Base-by-base conservation (phyloP, 768 basidiomycete species). In the Dioszegia crocea region DNA sequence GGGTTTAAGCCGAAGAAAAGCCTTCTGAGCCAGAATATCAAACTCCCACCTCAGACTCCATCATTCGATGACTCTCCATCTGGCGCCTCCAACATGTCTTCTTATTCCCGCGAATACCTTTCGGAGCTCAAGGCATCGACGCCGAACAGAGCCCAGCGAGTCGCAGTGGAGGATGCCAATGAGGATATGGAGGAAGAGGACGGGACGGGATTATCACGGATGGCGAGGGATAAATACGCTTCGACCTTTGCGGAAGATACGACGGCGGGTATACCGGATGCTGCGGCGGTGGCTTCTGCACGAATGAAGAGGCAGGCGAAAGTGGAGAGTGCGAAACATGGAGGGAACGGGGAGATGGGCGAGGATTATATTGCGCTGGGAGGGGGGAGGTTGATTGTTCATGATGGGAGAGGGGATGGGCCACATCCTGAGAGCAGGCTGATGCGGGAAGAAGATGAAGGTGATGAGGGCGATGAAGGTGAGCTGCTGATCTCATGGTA, bases 391-490 rank as follows among this genome's bases (percentile, higher is more conserved):
- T 47, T 78, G 27, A 63, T 74, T 19, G 68, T 75, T 2, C 68
- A 74, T 44, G 74, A 75, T 57, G 66, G 68, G 2, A 53, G 38
- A 26, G 49, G 55, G 36, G 48, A 66, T 17, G 65, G 74, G 33
- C 77, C 77, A 19, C 74, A 77, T 61, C 78, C 79, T 3, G 79
- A 79, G 51, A 76, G 74, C 33, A 54, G 79, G 39, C 57, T 80
- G 6, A 76, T 78, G 57, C 31, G 80, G 21, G 80, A 81, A 60
- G 79, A 80, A 19, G 80, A 81, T 59, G 79, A 80, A 59, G 56
- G 70, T 2, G 79, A 76, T 0, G 78, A 79, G 38, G 69, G 67
- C 4, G 72, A 74, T 50, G 72, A 74, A 60, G 72, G 72, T 69
- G 54, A 57, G 66, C 19, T 46, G 9, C n/a, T n/a, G 27, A 41